Percentiles rank a stretch among this genome's conserved stretches.
These are phyloP conservation scores for Cryptosporidium sp. DNA, from an alignment of 169 alveolate genomes.

Conservation along the genomic window DNA sequence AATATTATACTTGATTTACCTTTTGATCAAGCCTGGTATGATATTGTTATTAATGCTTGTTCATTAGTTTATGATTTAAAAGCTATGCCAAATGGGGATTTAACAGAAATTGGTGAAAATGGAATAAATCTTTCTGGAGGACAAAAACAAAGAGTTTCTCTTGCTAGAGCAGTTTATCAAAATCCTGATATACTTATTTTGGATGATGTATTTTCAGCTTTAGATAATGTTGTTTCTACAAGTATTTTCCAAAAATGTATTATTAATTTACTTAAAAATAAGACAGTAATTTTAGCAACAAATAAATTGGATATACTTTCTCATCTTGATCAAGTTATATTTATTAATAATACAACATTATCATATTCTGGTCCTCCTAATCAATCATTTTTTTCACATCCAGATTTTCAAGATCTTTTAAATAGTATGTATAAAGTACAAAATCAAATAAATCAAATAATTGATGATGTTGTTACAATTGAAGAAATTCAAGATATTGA, in stretches of 20 bases:
- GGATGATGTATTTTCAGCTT: conserved; percentile 88
- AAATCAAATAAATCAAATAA: conserved; percentile 31
- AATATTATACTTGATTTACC: conserved; percentile 83
- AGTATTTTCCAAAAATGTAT: conserved; percentile 78
- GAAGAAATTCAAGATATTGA: conserved; percentile 66
- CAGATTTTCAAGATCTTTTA: conserved; percentile 49
- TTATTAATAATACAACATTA: conserved; percentile 28
- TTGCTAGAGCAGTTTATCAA: conserved; percentile 88
- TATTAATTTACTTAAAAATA: conserved; percentile 37
- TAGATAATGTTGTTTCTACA: conserved; percentile 84
- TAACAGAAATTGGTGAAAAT: conserved; percentile 86
- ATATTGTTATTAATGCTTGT: conserved; percentile 77
- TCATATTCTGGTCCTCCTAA: conserved; percentile 62
- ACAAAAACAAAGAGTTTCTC: conserved; percentile 84
- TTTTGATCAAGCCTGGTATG: conserved; percentile 79
- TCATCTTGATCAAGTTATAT: conserved; percentile 40
- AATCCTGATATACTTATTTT: conserved; percentile 82
- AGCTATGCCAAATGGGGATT: conserved; percentile 79
- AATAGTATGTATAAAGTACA: conserved; percentile 56
- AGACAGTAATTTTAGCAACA: conserved; percentile 79
- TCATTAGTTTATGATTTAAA: conserved; percentile 78
- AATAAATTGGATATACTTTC: conserved; percentile 73
- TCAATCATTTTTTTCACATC: conserved; percentile 15
- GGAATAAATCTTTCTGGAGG: conserved; percentile 88
- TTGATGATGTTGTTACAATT: conserved; percentile 64